Percentiles rank a stretch among this genome's conserved stretches.
Conservation (phyloP, 495 filamentous ascomycete species). For the Sabuloglossum arenarium region DNA sequence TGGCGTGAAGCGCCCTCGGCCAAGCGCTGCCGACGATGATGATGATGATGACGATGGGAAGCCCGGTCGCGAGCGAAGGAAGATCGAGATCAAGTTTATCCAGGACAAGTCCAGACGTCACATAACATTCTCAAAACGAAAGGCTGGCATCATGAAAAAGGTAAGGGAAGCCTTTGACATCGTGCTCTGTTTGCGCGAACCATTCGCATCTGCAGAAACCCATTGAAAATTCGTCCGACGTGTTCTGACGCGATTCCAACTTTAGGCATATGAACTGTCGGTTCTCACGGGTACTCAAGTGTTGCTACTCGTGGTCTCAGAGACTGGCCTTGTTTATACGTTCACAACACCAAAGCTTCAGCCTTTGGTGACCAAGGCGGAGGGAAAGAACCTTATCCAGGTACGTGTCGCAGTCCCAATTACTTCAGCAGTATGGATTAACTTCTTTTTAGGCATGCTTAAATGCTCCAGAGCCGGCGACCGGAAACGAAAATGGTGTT, state of each 20-base stretch:
- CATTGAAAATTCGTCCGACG: constrained; percentile 12
- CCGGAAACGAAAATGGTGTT: constrained; percentile 71
- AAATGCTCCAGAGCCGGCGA: constrained; percentile 90
- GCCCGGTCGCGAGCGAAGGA: constrained; percentile 91
- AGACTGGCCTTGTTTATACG: constrained; percentile 96
- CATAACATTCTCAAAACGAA: constrained; percentile 99
- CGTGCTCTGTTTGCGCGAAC: not conserved
- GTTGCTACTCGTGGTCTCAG: constrained; percentile 87
- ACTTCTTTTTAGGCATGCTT: constrained; percentile 52
- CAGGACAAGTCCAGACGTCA: constrained; percentile 99
- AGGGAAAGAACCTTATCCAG: constrained; percentile 99
- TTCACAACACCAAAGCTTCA: constrained; percentile 99
- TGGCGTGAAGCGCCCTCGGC: constrained; percentile 76
- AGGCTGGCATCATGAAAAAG: constrained; percentile 99
- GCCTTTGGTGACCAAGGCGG: constrained; percentile 94
- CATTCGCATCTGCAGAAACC: constrained; percentile 1
- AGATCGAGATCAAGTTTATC: constrained; percentile 99
- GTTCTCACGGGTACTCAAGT: constrained; percentile 98
- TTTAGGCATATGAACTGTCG: constrained; percentile 87
- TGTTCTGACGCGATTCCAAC: constrained; percentile 7
- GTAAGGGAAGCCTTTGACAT: constrained; percentile 27
- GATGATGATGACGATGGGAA: constrained; percentile 98
- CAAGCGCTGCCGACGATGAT: constrained; percentile 61
- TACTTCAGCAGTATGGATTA: not conserved
- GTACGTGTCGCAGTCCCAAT: constrained; percentile 26